Percentiles rank a stretch among this genome's conserved stretches.
These are phyloP conservation scores for Alternaria gansuensis DNA, from an alignment of 2,329 filamentous ascomycete species.

Conservation along the genomic window DNA sequence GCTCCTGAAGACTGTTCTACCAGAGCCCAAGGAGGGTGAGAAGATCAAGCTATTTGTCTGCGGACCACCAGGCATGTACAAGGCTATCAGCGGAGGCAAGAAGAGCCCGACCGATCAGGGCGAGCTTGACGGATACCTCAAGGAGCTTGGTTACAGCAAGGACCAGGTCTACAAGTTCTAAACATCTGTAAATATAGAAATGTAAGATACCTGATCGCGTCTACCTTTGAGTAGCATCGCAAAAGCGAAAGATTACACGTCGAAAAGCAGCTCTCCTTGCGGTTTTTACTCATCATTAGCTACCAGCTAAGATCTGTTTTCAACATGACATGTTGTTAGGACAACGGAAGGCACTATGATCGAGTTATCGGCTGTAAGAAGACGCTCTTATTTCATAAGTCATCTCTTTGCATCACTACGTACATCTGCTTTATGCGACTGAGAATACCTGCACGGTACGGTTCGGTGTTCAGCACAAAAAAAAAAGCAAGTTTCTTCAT, in stretches of 20 bases:
- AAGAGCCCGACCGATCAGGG: conserved; percentile 93
- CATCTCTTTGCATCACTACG: neutral
- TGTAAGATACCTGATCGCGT: conserved; percentile 36
- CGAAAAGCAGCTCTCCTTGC: neutral
- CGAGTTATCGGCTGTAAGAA: neutral
- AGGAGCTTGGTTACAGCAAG: conserved; percentile 83
- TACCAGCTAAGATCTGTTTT: neutral
- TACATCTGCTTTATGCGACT: neutral
- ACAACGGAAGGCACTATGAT: neutral
- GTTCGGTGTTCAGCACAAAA: neutral
- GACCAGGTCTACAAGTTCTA: conserved; percentile 89
- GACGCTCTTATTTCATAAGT: neutral
- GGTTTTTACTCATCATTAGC: neutral
- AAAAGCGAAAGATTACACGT: conserved; percentile 1
- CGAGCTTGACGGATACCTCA: conserved; percentile 81
- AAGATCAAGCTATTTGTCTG: conserved; percentile 98
- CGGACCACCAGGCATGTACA: conserved; percentile 91
- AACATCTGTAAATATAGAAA: conserved; percentile 15
- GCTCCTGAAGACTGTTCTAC: conserved; percentile 90
- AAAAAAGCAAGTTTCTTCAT: neutral
- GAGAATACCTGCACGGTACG: neutral
- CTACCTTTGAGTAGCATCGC: conserved; percentile 13
- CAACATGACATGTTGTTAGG: neutral
- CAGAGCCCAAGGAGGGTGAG: conserved; percentile 82
- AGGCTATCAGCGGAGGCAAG: conserved; percentile 89